phyloP scores from a whole-genome alignment of 2,329 filamentous ascomycete species.

The Stachybotrys echinatus region DNA sequence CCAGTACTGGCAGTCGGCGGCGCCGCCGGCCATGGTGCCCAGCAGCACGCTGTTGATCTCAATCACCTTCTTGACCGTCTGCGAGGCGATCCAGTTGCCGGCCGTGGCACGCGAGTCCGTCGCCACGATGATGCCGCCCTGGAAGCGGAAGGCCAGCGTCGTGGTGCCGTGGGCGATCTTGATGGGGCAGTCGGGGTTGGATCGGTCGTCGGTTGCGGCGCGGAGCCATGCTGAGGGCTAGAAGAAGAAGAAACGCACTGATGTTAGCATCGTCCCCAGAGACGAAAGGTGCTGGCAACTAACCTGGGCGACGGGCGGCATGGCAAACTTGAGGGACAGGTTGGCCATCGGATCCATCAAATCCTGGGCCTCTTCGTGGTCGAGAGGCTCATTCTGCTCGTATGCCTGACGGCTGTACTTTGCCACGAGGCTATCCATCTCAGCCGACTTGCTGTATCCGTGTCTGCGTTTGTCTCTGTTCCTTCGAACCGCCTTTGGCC shows the following conservation, averaged over 20 bases:
- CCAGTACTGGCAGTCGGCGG: slow-evolving; percentile 99
- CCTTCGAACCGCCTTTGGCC: not conserved
- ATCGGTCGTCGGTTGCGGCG: slow-evolving; percentile 92
- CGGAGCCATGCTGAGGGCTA: slow-evolving; percentile 93
- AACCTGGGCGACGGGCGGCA: slow-evolving; percentile 89
- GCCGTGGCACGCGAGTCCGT: slow-evolving; percentile 97
- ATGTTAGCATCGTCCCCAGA: too few relatives aligned
- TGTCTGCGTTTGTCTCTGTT: not conserved
- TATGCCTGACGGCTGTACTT: slow-evolving; percentile 80
- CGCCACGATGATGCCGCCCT: slow-evolving; percentile 96
- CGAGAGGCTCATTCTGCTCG: slow-evolving; percentile 65
- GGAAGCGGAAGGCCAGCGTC: slow-evolving; percentile 94
- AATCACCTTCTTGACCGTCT: slow-evolving; percentile 99
- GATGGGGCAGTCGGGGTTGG: slow-evolving; percentile 95
- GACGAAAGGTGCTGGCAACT: slow-evolving; percentile 32
- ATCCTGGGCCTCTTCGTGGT: slow-evolving; percentile 69
- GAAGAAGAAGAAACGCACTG: too few relatives aligned
- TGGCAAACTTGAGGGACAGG: slow-evolving; percentile 87
- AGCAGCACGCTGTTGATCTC: slow-evolving; percentile 93
- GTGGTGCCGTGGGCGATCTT: slow-evolving; percentile 99
- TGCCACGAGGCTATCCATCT: slow-evolving; percentile 89
- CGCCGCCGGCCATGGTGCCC: slow-evolving; percentile 97
- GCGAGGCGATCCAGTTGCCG: slow-evolving; percentile 98
- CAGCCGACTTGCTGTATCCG: slow-evolving; percentile 2
- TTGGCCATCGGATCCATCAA: slow-evolving; percentile 66